Evolutionary conservation across 352 stramenopile species (phyloP).

Genomic region (Pythium monospermum): DNA sequence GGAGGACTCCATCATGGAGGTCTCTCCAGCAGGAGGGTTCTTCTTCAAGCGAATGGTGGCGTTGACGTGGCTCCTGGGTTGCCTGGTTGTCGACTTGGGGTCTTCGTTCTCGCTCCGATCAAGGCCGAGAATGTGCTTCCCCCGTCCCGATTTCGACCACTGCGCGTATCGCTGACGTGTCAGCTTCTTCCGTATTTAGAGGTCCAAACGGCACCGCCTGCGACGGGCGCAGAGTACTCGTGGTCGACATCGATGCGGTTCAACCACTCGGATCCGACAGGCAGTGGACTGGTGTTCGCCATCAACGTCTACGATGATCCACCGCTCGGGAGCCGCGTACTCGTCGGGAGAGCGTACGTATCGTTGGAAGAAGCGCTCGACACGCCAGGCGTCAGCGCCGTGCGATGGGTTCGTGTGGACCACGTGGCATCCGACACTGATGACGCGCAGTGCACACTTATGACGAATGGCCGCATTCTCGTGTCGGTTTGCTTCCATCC

Average conservation of each 20-base stretch:
- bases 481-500: conserved; percentile 19
- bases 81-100: conserved; percentile 5
- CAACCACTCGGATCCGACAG: conserved; percentile 14
- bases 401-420: conserved; percentile 8
- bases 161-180: conserved; percentile 2
- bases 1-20: not conserved
- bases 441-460: not conserved
- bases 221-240: not conserved
- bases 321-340: not conserved
- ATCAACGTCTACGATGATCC: conserved; percentile 6
- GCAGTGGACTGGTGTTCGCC: conserved; percentile 6
- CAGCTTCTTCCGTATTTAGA: conserved; percentile 16
- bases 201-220: not conserved
- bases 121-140: conserved; percentile 1
- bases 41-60: too few species aligned
- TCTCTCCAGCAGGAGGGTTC: not conserved
- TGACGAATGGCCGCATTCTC: not conserved
- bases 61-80: not conserved
- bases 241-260: conserved; percentile 16
- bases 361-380: conserved; percentile 10
- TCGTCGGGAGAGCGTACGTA: conserved; percentile 5
- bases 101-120: conserved; percentile 12
- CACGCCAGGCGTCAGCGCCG: conserved; percentile 5
- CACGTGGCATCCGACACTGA: not conserved
- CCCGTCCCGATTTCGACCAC: not conserved